These are phyloP conservation scores for Dalbergia cultrata DNA, from an alignment of 306 rosid genomes.

Conservation along the genomic window DNA sequence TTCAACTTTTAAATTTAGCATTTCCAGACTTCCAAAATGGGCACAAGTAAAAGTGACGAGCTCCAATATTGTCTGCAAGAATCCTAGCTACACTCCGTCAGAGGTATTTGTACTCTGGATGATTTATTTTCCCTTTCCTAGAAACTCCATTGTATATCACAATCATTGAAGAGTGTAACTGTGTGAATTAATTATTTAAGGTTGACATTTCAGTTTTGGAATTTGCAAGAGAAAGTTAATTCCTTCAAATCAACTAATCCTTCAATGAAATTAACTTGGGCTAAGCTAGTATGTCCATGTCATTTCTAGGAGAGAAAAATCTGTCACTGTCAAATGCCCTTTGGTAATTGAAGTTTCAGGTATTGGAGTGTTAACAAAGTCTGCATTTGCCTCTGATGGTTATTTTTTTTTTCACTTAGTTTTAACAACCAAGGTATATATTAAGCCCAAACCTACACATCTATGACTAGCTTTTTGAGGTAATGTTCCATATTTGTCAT, in stretches of 20 bases:
- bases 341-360: slow-evolving; percentile 20
- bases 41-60: slow-evolving; percentile 66
- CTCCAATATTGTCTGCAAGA: slow-evolving; percentile 45
- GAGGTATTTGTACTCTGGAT: slow-evolving; percentile 58
- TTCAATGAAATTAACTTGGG: slow-evolving; percentile 33
- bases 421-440: background rate
- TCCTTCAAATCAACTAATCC: slow-evolving; percentile 15
- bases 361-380: slow-evolving; percentile 1
- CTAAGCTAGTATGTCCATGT: slow-evolving; percentile 11
- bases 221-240: slow-evolving; percentile 28
- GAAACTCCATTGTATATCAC: slow-evolving; percentile 15
- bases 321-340: background rate
- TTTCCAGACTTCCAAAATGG: slow-evolving; percentile 85
- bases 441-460: slow-evolving; percentile 20
- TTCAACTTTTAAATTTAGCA: slow-evolving; percentile 71
- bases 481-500: background rate
- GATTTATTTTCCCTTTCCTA: slow-evolving; percentile 35
- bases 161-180: background rate
- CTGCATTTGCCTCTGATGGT: background rate
- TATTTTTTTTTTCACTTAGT: background rate
- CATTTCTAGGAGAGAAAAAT: slow-evolving; percentile 35
- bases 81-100: slow-evolving; percentile 48
- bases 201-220: slow-evolving; percentile 13
- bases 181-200: slow-evolving; percentile 13
- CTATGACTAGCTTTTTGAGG: slow-evolving; percentile 13